Evolutionary conservation across 192 early-diverging fungal genomes (phyloP), one percentile per base, ranked within the genome.

Genomic region (Chytriomyces confervae): DNA sequence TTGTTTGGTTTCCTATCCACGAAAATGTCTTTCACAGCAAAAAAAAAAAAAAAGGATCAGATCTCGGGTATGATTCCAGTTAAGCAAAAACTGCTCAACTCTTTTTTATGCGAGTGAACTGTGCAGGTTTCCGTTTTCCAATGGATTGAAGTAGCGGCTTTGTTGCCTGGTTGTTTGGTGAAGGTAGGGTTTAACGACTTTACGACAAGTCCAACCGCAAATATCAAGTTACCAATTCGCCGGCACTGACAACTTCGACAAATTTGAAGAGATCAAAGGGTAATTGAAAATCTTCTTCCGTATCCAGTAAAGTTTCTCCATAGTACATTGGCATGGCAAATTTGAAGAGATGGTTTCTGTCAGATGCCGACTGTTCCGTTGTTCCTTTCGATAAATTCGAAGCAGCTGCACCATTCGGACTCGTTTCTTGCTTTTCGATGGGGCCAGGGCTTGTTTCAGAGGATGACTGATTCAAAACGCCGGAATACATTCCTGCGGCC

Each of bases 1-100:
- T 83, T 86, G 23, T 85, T 79, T 3, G 92, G 91, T 66, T 91
- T 92, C 36, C 94, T 81, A 67, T 93, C 91, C 0, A 93, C 86
- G 84, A 91, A 95, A 23, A 93, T 89, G 72, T 95, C 91, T 93
- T 82, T 20, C 61, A 9, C 48, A 10, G 62, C 48, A 23, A 61
- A 44, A 62, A 36, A 23, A 51, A 18, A 50, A 36, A 36, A 36
- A 73, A 62, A n/a, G 0, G 20, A n/a, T 27, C 50, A 18, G 13
- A 62, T 18, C 36, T 46, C 16, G 43, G 11, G 10, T 2, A 66
- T 7, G 62, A 65, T 18, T 64, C 50, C 13, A 45, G 50, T 46
- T 49, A 47, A 79, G 46, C 6, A 9, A 46, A 83, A 18, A 71
- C 49, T 5, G 53, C 88, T 72, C 81, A 36, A 93, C 89, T 90